A percentile compares a stretch with the other conserved stretches of the same genome.
Conservation (phyloP, 2,329 filamentous ascomycete species). For the Tolypocladium endophyticum region DNA sequence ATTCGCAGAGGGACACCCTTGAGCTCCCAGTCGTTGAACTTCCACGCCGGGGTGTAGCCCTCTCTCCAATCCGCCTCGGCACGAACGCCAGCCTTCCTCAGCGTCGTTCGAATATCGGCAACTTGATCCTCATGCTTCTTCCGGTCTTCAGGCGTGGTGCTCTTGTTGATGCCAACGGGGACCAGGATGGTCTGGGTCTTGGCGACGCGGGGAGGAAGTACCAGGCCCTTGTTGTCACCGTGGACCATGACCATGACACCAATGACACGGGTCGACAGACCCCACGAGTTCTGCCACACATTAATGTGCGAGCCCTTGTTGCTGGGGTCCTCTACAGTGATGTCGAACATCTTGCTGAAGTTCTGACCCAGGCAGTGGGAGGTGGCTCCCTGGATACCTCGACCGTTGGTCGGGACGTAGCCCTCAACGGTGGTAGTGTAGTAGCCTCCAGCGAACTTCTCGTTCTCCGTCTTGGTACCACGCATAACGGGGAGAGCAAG, state of each 20-base stretch:
- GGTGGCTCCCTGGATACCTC: conserved; percentile 92
- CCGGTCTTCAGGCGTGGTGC: conserved; percentile 70
- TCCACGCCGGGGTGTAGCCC: conserved; percentile 89
- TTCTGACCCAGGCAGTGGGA: conserved; percentile 95
- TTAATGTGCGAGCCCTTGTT: conserved; percentile 71
- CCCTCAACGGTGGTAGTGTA: conserved; percentile 97
- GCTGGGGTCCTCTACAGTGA: conserved; percentile 86
- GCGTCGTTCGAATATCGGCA: conserved; percentile 55
- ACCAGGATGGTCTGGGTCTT: conserved; percentile 80
- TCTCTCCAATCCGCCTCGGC: conserved; percentile 77
- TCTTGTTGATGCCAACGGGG: conserved; percentile 86
- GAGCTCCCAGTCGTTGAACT: conserved; percentile 98
- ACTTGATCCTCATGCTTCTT: conserved; percentile 67
- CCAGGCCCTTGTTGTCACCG: conserved; percentile 88
- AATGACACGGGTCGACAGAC: conserved; percentile 90
- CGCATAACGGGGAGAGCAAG: conserved; percentile 92
- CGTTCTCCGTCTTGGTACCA: conserved; percentile 90
- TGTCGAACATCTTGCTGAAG: conserved; percentile 99
- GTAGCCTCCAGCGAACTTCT: conserved; percentile 93
- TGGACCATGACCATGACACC: conserved; percentile 99
- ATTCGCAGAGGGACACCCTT: conserved; percentile 90
- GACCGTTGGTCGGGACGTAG: conserved; percentile 90
- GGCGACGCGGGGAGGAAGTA: conserved; percentile 82
- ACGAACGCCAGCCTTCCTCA: conserved; percentile 67
- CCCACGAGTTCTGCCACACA: conserved; percentile 99